Evolutionary conservation across 2,329 filamentous ascomycete genomes (phyloP).

Genomic region (Paracoccidioides brasiliensis): DNA sequence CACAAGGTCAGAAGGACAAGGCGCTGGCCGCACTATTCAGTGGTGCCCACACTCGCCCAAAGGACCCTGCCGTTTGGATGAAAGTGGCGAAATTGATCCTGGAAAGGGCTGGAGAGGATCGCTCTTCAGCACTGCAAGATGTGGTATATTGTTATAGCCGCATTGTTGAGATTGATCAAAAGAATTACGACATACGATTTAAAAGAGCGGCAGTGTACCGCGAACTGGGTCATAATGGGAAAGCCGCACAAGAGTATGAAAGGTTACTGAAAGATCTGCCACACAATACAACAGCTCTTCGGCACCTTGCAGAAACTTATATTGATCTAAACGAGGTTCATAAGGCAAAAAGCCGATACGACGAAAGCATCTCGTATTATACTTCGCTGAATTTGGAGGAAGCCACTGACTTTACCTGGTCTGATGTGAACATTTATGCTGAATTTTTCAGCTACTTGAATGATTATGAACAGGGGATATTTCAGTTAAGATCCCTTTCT

Average conservation of each 20-base stretch:
- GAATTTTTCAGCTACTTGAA: conserved; percentile 60
- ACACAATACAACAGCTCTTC: conserved; percentile 41
- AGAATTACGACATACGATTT: conserved; percentile 41
- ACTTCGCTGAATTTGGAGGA: conserved; percentile 31
- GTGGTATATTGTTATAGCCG: conserved; percentile 42
- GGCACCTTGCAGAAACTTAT: conserved; percentile 44
- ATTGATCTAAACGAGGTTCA: conserved; percentile 38
- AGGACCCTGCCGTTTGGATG: conserved; percentile 44
- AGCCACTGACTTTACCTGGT: conserved; percentile 50
- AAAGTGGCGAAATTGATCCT: conserved; percentile 44
- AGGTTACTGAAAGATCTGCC: conserved; percentile 42
- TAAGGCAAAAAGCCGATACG: conserved; percentile 39
- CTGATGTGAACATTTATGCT: conserved; percentile 71
- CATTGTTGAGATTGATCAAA: conserved; percentile 40
- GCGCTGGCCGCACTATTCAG: conserved; percentile 44
- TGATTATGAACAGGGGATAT: conserved; percentile 52
- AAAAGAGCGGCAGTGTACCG: conserved; percentile 44
- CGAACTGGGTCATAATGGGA: conserved; percentile 34
- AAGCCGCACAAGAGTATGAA: conserved; percentile 40
- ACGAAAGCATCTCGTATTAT: conserved; percentile 40
- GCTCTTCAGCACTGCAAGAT: conserved; percentile 32
- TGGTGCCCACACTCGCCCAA: conserved; percentile 44
- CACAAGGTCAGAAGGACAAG: conserved; percentile 43
- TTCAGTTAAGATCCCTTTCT: conserved; percentile 56
- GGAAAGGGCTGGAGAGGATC: conserved; percentile 35